Evolutionary conservation across 2,329 filamentous ascomycete species (phyloP), one percentile per base, ranked within the genome.

Genomic region (Microdochium bolleyi): DNA sequence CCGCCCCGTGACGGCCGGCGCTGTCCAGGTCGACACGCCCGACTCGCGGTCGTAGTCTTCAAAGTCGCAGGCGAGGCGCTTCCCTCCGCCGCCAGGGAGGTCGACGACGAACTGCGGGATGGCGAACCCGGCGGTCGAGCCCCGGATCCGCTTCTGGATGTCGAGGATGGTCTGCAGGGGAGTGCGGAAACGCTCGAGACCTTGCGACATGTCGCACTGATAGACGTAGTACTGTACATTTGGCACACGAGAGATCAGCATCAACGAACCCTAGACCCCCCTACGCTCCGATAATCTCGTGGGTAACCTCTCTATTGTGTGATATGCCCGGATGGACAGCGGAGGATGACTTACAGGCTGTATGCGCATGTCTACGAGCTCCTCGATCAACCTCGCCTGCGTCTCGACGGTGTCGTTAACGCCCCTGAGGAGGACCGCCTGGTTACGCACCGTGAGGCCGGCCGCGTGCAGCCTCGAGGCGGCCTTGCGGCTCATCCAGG

Each of bases 61-160:
- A 57, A 70, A 74, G 13, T 75, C 77, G 44, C 74, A 73, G 1
- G 79, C 80, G 11, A 82, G 73, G 46, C 82, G 75, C 68, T 87
- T 85, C 2, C 83, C 83, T 2, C 82, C 82, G 2, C 82, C 82
- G 1, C 76, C 80, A 0, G 82, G 83, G 4, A 86, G 73, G 61
- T 86, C 82, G 21, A 85, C 78, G 4, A 85, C 76, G 58, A 85
- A 85, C 19, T 76, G 71, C 0, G 83, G 83, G 69, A 75, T 83
- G 70, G 78, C 74, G 64, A 84, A 85, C 1, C 83, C 83, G 0
- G 80, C 81, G 48, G 84, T 78, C 0, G 74, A 79, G 27, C 82
- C 83, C 11, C 79, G 77, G 52, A 86, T 72, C 44, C 78, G 62
- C 22, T 74, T 70, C 62, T 86, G 82, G 0, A 86, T 67, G 19